Evolutionary conservation across 2,329 filamentous ascomycete genomes (phyloP).

Genomic region (Microdochium paspali): DNA sequence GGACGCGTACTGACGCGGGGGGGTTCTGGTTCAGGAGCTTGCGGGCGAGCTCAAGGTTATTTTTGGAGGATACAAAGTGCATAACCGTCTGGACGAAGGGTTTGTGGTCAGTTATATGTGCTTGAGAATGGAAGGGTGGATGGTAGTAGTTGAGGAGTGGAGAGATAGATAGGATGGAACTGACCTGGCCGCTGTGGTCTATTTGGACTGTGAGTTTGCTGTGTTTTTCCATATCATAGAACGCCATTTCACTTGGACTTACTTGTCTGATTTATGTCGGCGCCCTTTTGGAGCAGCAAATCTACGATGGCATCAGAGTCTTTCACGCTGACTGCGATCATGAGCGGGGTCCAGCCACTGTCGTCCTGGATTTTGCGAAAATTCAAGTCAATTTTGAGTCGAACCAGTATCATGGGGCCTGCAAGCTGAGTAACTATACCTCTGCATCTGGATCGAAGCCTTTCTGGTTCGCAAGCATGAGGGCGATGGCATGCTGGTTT

Average conservation of each 20-base stretch:
- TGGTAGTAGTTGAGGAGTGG: slow-evolving; percentile 2
- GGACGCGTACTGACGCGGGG: slow-evolving; percentile 65
- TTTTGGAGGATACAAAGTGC: slow-evolving; percentile 87
- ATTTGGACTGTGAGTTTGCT: neutral
- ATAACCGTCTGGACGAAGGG: slow-evolving; percentile 57
- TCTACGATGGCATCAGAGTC: slow-evolving; percentile 62
- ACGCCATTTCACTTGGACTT: slow-evolving; percentile 8
- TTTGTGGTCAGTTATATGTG: neutral
- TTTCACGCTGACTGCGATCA: slow-evolving; percentile 70
- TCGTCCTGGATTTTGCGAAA: slow-evolving; percentile 43
- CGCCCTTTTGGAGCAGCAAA: slow-evolving; percentile 58
- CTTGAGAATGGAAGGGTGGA: neutral
- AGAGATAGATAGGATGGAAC: no score
- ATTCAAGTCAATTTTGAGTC: neutral
- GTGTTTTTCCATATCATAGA: neutral
- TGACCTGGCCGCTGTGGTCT: slow-evolving; percentile 59
- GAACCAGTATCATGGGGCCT: neutral
- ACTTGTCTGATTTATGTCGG: slow-evolving; percentile 69
- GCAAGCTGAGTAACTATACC: slow-evolving; percentile 29
- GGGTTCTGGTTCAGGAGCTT: slow-evolving; percentile 64
- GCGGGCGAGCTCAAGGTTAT: slow-evolving; percentile 71
- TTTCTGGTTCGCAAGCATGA: slow-evolving; percentile 59
- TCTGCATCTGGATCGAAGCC: slow-evolving; percentile 78
- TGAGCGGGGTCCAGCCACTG: slow-evolving; percentile 73
- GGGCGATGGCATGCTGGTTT: slow-evolving; percentile 67